Evolutionary conservation across 164 flowering plant species (phyloP).

Genomic region (Saururus chinensis): DNA sequence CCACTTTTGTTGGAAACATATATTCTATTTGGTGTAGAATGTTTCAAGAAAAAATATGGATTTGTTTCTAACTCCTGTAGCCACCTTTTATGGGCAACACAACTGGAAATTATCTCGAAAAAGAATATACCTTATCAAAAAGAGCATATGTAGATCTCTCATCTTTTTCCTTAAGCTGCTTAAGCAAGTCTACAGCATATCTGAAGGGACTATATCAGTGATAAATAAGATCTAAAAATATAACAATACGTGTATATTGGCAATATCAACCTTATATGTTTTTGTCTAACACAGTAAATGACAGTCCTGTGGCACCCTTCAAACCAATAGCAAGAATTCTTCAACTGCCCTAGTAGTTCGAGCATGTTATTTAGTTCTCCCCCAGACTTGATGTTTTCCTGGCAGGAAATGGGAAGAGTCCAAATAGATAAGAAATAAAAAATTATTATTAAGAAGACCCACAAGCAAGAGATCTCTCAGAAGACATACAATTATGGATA

Average conservation of each 20-base stretch:
- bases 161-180: slow-evolving; percentile 46
- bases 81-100: not conserved
- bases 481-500: slow-evolving; percentile 57
- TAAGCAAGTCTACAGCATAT: slow-evolving; percentile 44
- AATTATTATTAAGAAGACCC: not conserved
- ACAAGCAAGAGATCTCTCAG: not conserved
- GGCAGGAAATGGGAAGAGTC: not conserved
- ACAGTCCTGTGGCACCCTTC: slow-evolving; percentile 60
- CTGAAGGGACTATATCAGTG: slow-evolving; percentile 18
- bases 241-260: slow-evolving; percentile 3
- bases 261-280: slow-evolving; percentile 39
- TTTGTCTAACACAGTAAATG: slow-evolving; percentile 38
- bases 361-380: slow-evolving; percentile 44
- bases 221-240: slow-evolving; percentile 9
- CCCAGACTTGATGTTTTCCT: slow-evolving; percentile 51
- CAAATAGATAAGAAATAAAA: too few species aligned
- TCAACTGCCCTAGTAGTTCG: slow-evolving; percentile 48
- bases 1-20: too few species aligned
- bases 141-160: slow-evolving; percentile 25
- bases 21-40: too few species aligned
- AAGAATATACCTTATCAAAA: not conserved
- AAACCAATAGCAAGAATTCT: slow-evolving; percentile 42
- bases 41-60: too few species aligned
- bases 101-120: not conserved
- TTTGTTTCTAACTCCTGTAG: too few species aligned